Evolutionary conservation across 1,284 basidiomycete genomes (phyloP).

Genomic region (Xerocomus amazonicus): DNA sequence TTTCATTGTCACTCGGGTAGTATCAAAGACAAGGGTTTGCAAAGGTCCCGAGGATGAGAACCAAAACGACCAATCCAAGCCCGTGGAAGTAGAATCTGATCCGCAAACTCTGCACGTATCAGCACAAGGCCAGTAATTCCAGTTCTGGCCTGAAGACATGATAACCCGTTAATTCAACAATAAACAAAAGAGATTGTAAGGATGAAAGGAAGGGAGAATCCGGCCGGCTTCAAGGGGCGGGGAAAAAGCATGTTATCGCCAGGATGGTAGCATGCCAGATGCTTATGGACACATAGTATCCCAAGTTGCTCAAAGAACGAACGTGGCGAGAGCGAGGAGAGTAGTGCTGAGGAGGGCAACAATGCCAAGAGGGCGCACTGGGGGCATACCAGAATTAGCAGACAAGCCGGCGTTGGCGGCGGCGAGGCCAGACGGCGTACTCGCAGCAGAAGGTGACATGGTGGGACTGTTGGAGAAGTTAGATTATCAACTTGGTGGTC

Average conservation of each 20-base stretch:
- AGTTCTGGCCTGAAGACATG: constrained; percentile 11
- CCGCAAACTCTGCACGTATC: constrained; percentile 2
- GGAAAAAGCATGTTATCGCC: constrained; percentile 18
- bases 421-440: constrained; percentile 23
- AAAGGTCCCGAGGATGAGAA: constrained; percentile 4
- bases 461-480: constrained; percentile 1
- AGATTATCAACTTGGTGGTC: neutral
- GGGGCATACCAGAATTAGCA: constrained; percentile 27
- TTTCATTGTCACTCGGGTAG: neutral
- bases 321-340: constrained; percentile 12
- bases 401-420: constrained; percentile 52
- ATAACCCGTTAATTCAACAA: constrained; percentile 16
- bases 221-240: constrained; percentile 12
- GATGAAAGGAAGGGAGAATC: constrained; percentile 2
- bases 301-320: constrained; percentile 16
- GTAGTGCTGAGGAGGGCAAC: constrained; percentile 18
- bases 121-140: constrained; percentile 8
- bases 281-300: constrained; percentile 5
- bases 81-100: constrained; percentile 11
- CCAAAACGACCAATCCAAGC: constrained; percentile 8
- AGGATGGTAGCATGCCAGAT: constrained; percentile 16
- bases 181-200: constrained; percentile 12
- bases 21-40: constrained; percentile 10
- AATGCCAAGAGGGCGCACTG: constrained; percentile 13
- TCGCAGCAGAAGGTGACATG: constrained; percentile 5